Conservation (phyloP, 148 eudicot genomes). For the Cornus florida region DNA sequence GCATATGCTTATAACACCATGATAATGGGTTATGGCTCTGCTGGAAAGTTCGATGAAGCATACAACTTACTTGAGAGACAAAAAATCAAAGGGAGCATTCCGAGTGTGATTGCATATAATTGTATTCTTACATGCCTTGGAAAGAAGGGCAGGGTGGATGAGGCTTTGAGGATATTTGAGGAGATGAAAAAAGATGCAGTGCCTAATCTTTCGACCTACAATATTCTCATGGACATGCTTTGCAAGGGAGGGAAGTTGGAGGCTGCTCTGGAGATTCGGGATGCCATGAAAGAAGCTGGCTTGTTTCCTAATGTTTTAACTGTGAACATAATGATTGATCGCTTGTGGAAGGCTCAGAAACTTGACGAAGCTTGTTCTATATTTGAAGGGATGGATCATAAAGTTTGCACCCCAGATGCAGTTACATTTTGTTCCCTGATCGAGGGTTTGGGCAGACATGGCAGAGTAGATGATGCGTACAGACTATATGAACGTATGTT, state of each 20-base stretch:
- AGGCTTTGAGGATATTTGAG: conserved; percentile 61
- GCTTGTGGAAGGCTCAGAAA: conserved; percentile 68
- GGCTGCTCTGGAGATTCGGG: conserved; percentile 62
- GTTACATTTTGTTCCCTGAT: conserved; percentile 78
- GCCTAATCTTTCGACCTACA: conserved; percentile 74
- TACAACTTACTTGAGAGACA: conserved; percentile 79
- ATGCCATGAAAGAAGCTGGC: conserved; percentile 72
- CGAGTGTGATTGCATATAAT: conserved; percentile 90
- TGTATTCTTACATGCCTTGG: conserved; percentile 86
- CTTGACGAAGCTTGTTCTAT: conserved; percentile 77
- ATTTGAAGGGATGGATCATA: conserved; percentile 71
- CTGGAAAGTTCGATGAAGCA: conserved; percentile 84
- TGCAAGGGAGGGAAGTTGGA: conserved; percentile 65
- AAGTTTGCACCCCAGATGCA: conserved; percentile 71
- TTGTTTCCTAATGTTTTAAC: conserved; percentile 67
- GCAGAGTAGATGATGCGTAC: conserved; percentile 89
- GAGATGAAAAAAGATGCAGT: conserved; percentile 84
- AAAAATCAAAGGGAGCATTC: conserved; percentile 79
- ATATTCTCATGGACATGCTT: conserved; percentile 79
- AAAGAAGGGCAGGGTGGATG: conserved; percentile 65
- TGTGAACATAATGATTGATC: conserved; percentile 87
- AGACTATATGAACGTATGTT: conserved; percentile 77
- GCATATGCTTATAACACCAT: conserved; percentile 97
- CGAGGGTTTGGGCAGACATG: conserved; percentile 81
- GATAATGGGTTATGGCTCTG: conserved; percentile 96